Base-by-base conservation (phyloP, 371 early-diverging fungal species). In the Mucor racemosus region DNA sequence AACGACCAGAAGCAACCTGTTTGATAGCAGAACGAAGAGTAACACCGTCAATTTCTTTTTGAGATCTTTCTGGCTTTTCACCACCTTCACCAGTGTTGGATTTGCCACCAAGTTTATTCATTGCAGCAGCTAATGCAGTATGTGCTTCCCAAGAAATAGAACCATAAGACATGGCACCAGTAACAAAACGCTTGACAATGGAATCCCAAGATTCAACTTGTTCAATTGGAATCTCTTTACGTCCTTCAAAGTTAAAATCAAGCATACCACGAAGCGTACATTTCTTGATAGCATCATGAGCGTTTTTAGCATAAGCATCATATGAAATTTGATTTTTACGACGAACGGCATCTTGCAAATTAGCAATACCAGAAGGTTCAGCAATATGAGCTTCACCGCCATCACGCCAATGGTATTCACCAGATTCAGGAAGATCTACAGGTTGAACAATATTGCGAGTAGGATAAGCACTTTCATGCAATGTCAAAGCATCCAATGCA, bases 121-220 rank as follows among this genome's bases (percentile, higher is more conserved):
- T 96, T n/a, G 99, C 99, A 61, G 91, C 73, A 5, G 97, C 97
- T 19, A 98, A 80, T 4, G 99, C 80, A 17, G 92, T 86, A 76
- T 98, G 99, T 14, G 99, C 88, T 76, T 98, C 99, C 78, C 84
- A 84, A 3, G 97, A 97, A 66, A 98, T 97, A 15, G 96, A 95
- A n/a, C 99, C 99, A 71, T 97, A 98, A 15, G 94, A 94, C 99
- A 98, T 98, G 67, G 99, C 99, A 60, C 99, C 99, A 11, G 99
- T 98, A 69, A 92, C 94, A 85, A 97, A 98, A 19, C 97, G 90
- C 86, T 92, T 94, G 58, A 95, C 97, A 76, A 98, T 96, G 46
- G 83, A 78, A 9, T 92, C 92, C 99, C 99, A 98, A 38, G 97
- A 91, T 81, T 98, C 99, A 33, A 98, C 99, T 71, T 96, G 91